These are phyloP conservation scores for Zanthoxylum bungeanum DNA, from an alignment of 345 rosid species.

Conservation along the genomic window DNA sequence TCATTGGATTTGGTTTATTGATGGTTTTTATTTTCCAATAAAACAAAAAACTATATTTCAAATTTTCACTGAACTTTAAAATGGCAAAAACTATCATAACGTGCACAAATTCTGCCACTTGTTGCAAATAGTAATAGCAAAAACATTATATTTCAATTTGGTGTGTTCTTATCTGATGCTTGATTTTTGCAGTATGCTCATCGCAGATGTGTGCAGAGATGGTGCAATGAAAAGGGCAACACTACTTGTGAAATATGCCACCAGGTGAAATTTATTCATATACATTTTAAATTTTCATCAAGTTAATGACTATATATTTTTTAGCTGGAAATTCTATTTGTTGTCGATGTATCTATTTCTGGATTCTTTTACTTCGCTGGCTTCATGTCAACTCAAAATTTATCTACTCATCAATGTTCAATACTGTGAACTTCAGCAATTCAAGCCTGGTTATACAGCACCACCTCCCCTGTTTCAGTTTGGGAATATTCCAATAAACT, in stretches of 20 bases:
- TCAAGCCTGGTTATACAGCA: slow-evolving; percentile 81
- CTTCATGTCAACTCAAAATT: neutral
- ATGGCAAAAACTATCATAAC: neutral
- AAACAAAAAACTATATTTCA: neutral
- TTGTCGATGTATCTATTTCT: no score
- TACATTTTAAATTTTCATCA: neutral
- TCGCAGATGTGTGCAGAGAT: slow-evolving; percentile 79
- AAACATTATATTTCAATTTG: neutral
- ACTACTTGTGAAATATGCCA: slow-evolving; percentile 87
- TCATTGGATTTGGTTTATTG: neutral
- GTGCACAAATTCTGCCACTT: neutral
- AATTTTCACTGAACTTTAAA: neutral
- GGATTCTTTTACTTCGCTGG: no score
- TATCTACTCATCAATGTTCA: neutral
- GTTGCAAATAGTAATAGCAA: neutral
- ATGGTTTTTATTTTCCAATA: neutral
- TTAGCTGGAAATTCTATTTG: no score
- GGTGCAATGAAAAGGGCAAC: slow-evolving; percentile 96
- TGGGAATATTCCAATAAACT: slow-evolving; percentile 68
- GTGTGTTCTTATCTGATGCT: slow-evolving; percentile 1
- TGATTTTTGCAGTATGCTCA: slow-evolving; percentile 67
- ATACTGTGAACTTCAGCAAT: slow-evolving; percentile 48
- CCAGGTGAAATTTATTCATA: slow-evolving; percentile 41
- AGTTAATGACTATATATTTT: neutral
- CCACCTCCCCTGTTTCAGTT: slow-evolving; percentile 75